phyloP scores from a whole-genome alignment of 140 eudicot genomes.

The Bidens hawaiensis region DNA sequence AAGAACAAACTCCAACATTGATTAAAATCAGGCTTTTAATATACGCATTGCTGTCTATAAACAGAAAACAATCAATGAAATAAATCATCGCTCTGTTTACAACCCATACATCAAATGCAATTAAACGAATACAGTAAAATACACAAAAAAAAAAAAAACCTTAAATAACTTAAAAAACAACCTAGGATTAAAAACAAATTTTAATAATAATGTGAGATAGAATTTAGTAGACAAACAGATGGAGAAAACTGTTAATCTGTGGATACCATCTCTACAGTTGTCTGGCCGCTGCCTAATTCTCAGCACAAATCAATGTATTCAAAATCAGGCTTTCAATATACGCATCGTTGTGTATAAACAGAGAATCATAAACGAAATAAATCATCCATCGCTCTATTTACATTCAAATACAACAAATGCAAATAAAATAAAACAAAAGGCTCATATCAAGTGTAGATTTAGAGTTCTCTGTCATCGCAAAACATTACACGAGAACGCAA shows the following conservation, averaged over 20 bases:
- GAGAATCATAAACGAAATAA: neutral
- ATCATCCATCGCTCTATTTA: conserved; percentile 5
- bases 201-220: conserved; percentile 29
- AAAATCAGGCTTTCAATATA: conserved; percentile 24
- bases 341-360: conserved; percentile 33
- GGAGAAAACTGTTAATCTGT: conserved; percentile 36
- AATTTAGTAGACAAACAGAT: conserved; percentile 38
- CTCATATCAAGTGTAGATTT: conserved; percentile 54
- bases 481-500: neutral
- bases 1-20: no score
- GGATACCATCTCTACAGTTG: conserved; percentile 54
- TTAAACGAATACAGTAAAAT: neutral
- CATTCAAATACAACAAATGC: conserved; percentile 33
- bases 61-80: neutral
- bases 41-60: conserved; percentile 32
- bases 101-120: conserved; percentile 34
- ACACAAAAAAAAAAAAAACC: neutral
- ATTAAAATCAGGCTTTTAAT: conserved; percentile 25
- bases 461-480: conserved; percentile 35
- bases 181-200: neutral
- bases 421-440: neutral
- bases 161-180: neutral
- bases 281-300: conserved; percentile 43
- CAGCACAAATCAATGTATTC: neutral
- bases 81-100: conserved; percentile 8